Base-by-base conservation (phyloP, 2,329 filamentous ascomycete species). In the Pestalotiopsis sp. region DNA sequence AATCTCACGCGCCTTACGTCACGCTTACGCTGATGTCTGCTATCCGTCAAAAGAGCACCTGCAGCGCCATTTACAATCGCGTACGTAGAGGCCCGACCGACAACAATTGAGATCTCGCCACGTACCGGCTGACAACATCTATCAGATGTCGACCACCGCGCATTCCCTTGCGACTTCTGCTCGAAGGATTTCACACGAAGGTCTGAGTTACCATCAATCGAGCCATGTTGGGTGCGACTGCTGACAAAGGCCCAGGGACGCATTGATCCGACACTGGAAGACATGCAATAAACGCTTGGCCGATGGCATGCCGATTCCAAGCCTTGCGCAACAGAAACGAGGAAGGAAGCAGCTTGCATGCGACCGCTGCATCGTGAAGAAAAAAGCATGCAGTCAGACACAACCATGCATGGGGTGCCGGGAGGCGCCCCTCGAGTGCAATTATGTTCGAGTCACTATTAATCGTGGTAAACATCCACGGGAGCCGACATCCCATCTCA, bases 291-390 rank as follows among this genome's bases (percentile, higher is more conserved):
- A 64, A 17, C 62, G 62, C 17, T 39, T 64, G 31, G 25, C 36
- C 38, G 20, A 25, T n/a, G 62, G 62, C 23, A 3, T 14, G 31
- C 31, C 62, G n/a, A 56, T 64, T n/a, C 62, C 62, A 27, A 64
- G 62, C 41, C 41, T 64, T 14, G 14, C 62, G 20, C 31, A 23
- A 49, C 41, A 38, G 20, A 64, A 64, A 31, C 5, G 62, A 41
- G 62, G 62, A 25, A 64, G 62, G 41, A 64, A 49, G 62, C 62
- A 49, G 38, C 17, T 45, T 14, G n/a, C 62, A 20, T 64, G 62
- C 62, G 62, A 64, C n/a, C 62, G 41, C 36, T 64, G 62, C 41
- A n/a, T 39, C 17, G n/a, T n/a, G 62, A 39, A 39, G 41, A 64
- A 64, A 52, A 38, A 39, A 3, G 41, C 36, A n/a, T 64, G 62